These are phyloP conservation scores for Tetraselmis chui DNA, from an alignment of 139 green algal species.

Conservation along the genomic window DNA sequence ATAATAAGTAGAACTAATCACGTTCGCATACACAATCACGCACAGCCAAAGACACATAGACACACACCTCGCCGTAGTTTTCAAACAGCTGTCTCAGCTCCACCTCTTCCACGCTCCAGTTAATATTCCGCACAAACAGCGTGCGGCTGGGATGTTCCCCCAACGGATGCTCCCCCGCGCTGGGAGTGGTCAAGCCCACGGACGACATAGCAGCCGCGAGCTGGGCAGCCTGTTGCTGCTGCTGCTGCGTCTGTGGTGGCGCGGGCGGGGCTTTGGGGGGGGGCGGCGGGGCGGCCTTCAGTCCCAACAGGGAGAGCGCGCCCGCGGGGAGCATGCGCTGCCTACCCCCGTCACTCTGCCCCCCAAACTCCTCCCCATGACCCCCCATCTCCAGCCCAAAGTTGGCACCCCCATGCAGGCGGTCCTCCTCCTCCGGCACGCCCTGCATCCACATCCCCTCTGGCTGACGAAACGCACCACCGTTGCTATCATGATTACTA, in stretches of 20 bases:
- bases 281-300: not conserved
- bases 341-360: not conserved
- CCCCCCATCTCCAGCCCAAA: not conserved
- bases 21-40: too few species aligned
- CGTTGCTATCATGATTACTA: too few species aligned
- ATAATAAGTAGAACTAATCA: too few species aligned
- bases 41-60: too few species aligned
- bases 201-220: too few species aligned
- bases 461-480: not conserved
- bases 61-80: not conserved
- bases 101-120: not conserved
- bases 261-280: not conserved
- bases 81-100: slow-evolving; percentile 1
- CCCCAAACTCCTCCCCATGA: not conserved
- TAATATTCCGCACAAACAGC: slow-evolving; percentile 36
- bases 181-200: too few species aligned
- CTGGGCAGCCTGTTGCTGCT: not conserved
- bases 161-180: slow-evolving; percentile 26
- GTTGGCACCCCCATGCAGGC: not conserved
- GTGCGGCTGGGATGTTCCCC: slow-evolving; percentile 38
- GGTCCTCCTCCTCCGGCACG: not conserved
- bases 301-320: not conserved
- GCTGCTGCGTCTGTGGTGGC: not conserved
- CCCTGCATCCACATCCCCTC: not conserved
- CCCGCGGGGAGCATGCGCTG: not conserved